Base-by-base conservation (phyloP, 768 basidiomycete genomes). In the Tricholoma sp. region DNA sequence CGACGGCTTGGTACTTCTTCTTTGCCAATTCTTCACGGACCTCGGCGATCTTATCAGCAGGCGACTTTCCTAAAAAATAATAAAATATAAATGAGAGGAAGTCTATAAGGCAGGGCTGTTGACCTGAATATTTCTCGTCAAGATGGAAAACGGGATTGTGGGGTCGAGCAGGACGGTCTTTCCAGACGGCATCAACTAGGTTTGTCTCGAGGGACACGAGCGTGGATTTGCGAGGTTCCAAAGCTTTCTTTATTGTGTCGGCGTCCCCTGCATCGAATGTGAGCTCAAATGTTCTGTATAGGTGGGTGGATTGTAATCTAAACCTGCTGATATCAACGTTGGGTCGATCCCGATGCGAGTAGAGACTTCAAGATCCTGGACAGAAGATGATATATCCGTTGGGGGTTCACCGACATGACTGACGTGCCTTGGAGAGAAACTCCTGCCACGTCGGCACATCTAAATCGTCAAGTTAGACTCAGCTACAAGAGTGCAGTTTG, bases 391-490 rank as follows among this genome's bases (percentile, higher is more conserved):
- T 54, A 47, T 39, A 36, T 13, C 15, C 18, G 29, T 17, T 29
- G 31, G 1, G 31, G 41, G 24, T 31, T n/a, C 4, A 12, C 20
- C 33, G 6, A 33, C 6, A 13, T n/a, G 24, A 52, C 2, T 24
- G 20, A 6, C 65, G 33, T 58, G 84, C 91, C 78, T 91, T 88
- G 49, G 79, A 74, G 33, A 95, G 71, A 68, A 89, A 94, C 3
- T 92, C 89, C 65, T 94, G 89, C 94, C 93, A 95, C 2, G 86
- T 87, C 2, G 92, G 91, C 11, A 94, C 89, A 63, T 91, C 92
- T 91, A 50, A 6, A 9, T 28, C 29, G 10, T 42, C 59, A 36
- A 10, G 41, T 50, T 10, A 55, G 41, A 29, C 17, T n/a, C 29
- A 20, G 18, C 15, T 15, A 8, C 33, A 51, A 28, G 8, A 42